These are phyloP conservation scores for Pseudevernia furfuracea DNA, from an alignment of 495 filamentous ascomycete genomes.

Conservation along the genomic window DNA sequence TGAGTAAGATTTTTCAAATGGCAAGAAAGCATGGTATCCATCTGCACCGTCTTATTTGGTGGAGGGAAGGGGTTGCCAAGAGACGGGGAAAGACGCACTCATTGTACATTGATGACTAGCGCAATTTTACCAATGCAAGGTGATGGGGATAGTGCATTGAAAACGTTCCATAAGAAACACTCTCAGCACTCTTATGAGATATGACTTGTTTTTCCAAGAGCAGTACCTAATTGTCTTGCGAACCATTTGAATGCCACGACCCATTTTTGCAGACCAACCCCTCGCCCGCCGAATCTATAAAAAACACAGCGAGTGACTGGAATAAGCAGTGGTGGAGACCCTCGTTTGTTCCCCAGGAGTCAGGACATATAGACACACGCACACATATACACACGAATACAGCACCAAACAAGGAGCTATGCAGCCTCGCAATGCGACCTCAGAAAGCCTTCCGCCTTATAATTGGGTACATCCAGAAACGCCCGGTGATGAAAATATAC, in stretches of 20 bases:
- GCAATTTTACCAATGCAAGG: not conserved
- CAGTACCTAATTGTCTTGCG: not conserved
- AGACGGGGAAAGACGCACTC: not conserved
- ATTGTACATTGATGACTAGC: not conserved
- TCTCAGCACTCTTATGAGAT: not conserved
- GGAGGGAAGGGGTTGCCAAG: conserved; percentile 5
- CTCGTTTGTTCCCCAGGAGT: not conserved
- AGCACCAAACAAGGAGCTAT: not conserved
- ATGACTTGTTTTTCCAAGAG: not conserved
- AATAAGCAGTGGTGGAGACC: not conserved
- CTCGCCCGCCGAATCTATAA: not conserved
- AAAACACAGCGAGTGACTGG: not conserved
- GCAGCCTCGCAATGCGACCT: not conserved
- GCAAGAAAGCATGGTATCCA: not conserved
- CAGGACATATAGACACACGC: not conserved
- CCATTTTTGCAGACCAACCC: not conserved
- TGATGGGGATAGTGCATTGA: not conserved
- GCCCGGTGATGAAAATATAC: conserved; percentile 5
- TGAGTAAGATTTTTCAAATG: not conserved
- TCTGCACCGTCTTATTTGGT: not conserved
- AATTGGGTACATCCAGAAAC: conserved; percentile 10
- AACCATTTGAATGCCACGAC: not conserved
- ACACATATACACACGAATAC: not conserved
- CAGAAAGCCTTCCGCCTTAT: not conserved
- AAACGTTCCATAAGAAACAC: not conserved